Conservation (phyloP, 257 asterid genomes). For the Plantago major region DNA sequence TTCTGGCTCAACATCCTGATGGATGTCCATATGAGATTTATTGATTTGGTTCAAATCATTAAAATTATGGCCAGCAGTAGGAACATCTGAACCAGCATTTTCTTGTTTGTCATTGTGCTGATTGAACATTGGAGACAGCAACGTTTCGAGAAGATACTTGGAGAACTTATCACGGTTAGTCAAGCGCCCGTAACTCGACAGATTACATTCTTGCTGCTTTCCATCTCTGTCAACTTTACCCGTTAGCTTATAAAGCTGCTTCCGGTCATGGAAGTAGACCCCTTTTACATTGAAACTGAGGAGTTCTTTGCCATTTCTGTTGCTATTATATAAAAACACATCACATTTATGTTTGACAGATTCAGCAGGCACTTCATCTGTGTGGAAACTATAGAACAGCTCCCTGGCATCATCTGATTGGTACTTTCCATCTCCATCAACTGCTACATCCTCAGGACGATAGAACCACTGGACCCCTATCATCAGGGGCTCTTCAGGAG, state of each 20-base stretch:
- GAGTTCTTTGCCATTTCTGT: conserved; percentile 67
- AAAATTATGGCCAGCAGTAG: too few species aligned
- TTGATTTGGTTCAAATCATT: too few species aligned
- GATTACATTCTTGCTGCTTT: conserved; percentile 68
- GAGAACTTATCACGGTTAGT: conserved; percentile 79
- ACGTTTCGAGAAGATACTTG: conserved; percentile 66
- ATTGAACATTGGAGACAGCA: conserved; percentile 35
- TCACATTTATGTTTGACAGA: conserved; percentile 88
- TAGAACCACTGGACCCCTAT: conserved; percentile 86
- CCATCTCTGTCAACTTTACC: conserved; percentile 71
- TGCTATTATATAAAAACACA: conserved; percentile 71
- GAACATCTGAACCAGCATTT: too few species aligned
- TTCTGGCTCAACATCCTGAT: too few species aligned
- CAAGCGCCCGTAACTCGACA: conserved; percentile 39
- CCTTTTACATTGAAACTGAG: conserved; percentile 84
- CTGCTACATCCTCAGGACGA: conserved; percentile 87
- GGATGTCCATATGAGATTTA: too few species aligned
- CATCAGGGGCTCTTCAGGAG: conserved; percentile 40
- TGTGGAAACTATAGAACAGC: conserved; percentile 76
- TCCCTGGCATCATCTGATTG: conserved; percentile 61
- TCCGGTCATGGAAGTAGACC: conserved; percentile 68
- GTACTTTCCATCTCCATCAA: conserved; percentile 67
- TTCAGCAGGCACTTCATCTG: conserved; percentile 84
- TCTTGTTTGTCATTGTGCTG: conserved; percentile 34
- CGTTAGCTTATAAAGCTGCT: conserved; percentile 63